Conservation (phyloP, 768 basidiomycete species). For the Trichaptum fuscoviolaceum region DNA sequence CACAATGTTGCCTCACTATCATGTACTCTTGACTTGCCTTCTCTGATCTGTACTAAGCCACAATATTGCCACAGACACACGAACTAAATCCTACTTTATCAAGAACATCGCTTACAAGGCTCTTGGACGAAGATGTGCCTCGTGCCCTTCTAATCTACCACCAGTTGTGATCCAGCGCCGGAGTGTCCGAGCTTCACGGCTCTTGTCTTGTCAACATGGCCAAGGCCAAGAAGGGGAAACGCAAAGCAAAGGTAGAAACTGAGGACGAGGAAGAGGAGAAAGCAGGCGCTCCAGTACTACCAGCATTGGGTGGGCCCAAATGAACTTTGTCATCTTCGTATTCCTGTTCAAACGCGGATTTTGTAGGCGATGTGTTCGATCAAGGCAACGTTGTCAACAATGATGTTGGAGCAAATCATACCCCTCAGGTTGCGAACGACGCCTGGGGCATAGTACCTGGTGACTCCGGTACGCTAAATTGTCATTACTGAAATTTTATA, state of each 20-base stretch:
- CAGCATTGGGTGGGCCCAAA: no score
- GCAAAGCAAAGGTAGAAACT: conserved; percentile 4
- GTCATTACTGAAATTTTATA: neutral
- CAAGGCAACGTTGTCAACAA: neutral
- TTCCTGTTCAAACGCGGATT: neutral
- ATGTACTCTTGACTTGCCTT: neutral
- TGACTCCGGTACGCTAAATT: neutral
- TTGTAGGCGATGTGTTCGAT: neutral
- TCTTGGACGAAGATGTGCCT: conserved; percentile 1
- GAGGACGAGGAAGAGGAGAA: conserved; percentile 3
- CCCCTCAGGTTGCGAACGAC: neutral
- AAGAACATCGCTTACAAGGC: neutral
- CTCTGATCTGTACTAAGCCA: neutral
- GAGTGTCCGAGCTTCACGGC: neutral
- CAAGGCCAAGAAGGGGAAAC: conserved; percentile 2
- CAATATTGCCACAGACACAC: neutral
- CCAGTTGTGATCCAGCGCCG: neutral
- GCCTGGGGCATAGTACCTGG: neutral
- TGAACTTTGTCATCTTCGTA: no score
- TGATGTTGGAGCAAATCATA: neutral
- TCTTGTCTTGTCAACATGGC: conserved; percentile 1
- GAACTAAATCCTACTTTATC: neutral
- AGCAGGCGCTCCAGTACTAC: neutral
- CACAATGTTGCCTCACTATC: no score
- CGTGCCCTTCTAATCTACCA: neutral